These are phyloP conservation scores for Neopestalotiopsis sp. DNA, from an alignment of 2,329 filamentous ascomycete genomes.

Conservation along the genomic window DNA sequence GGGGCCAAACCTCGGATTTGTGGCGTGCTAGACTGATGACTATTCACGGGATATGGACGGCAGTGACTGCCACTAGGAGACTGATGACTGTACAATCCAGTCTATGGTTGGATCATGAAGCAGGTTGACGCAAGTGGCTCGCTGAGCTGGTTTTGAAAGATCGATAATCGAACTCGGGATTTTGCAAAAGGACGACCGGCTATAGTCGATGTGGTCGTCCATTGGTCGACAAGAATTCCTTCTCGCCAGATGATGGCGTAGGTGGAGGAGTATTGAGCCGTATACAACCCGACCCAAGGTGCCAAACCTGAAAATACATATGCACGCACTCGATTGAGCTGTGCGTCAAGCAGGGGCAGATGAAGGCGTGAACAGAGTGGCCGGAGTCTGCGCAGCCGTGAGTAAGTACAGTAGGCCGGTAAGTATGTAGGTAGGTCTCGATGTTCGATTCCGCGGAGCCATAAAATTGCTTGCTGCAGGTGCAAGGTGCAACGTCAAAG, in stretches of 20 bases:
- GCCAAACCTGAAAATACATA: not conserved
- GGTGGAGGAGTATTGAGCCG: constrained; percentile 4
- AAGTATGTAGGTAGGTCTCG: not conserved
- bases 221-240: not conserved
- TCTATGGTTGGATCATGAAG: not conserved
- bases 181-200: not conserved
- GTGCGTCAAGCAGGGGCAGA: not conserved
- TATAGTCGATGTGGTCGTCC: not conserved
- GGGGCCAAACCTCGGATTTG: not conserved
- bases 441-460: not conserved
- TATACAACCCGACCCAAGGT: not conserved
- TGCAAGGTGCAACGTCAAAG: constrained; percentile 1
- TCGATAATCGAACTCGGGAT: not conserved
- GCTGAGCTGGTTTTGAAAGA: not conserved
- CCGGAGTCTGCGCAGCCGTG: not conserved
- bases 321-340: constrained; percentile 16
- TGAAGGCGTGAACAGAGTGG: not conserved
- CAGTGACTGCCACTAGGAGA: not conserved
- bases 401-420: too few species aligned
- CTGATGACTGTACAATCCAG: not conserved
- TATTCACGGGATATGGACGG: not conserved
- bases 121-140: constrained; percentile 15
- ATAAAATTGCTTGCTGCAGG: not conserved
- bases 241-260: constrained; percentile 5
- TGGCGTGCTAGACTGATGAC: not conserved